phyloP scores from a whole-genome alignment of 2,329 filamentous ascomycete genomes.

The Seiridium cupressi region DNA sequence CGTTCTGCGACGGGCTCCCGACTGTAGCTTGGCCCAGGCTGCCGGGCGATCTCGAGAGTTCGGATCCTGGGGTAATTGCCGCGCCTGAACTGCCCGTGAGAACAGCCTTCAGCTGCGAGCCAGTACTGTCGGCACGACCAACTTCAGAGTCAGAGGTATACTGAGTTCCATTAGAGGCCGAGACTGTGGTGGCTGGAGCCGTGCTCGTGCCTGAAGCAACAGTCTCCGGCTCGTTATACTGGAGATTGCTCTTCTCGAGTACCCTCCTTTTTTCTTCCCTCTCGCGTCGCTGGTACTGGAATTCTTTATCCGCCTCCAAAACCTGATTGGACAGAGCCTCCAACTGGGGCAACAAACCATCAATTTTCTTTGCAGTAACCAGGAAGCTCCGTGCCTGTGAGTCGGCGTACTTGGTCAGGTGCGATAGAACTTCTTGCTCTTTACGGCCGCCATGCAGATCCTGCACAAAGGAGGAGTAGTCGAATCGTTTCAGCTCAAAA shows the following conservation, averaged over 20 bases:
- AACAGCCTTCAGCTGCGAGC: conserved; percentile 61
- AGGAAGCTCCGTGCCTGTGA: conserved; percentile 84
- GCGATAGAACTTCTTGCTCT: conserved; percentile 93
- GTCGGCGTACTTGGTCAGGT: conserved; percentile 91
- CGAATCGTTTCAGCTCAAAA: conserved; percentile 96
- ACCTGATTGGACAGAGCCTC: conserved; percentile 88
- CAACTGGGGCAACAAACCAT: conserved; percentile 81
- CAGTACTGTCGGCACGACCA: conserved; percentile 70
- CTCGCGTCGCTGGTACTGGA: conserved; percentile 91
- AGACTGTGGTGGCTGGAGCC: conserved; percentile 27
- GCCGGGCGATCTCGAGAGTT: conserved; percentile 57
- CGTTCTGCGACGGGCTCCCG: conserved; percentile 47
- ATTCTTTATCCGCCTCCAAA: conserved; percentile 92
- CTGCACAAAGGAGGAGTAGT: conserved; percentile 99
- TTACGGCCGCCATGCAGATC: conserved; percentile 98
- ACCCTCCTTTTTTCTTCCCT: conserved; percentile 89
- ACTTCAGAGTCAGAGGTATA: conserved; percentile 67
- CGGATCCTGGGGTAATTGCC: conserved; percentile 29
- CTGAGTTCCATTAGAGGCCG: conserved; percentile 42
- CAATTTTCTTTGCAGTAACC: conserved; percentile 80
- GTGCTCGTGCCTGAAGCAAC: conserved; percentile 38
- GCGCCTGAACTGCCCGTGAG: conserved; percentile 42
- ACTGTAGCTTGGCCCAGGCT: conserved; percentile 44
- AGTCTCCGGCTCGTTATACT: conserved; percentile 69
- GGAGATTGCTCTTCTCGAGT: conserved; percentile 81